Conservation (phyloP, 2,329 filamentous ascomycete genomes). For the Conoideocrella luteorostrata region DNA sequence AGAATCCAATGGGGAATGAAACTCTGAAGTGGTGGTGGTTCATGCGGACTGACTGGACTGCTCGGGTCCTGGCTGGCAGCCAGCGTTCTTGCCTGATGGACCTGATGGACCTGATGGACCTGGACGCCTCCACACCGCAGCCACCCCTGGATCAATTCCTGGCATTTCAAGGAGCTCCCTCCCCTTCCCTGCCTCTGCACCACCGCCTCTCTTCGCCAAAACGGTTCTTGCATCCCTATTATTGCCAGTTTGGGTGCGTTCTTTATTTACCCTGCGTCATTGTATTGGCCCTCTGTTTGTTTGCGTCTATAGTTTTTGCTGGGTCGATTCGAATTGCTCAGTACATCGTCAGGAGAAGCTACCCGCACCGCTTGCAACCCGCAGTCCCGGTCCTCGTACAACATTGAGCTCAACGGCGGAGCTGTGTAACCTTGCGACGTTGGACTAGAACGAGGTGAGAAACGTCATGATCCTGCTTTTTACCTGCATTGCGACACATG, state of each 20-base stretch:
- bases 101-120: background rate
- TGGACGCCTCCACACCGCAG: background rate
- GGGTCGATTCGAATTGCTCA: background rate
- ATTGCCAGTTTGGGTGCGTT: conserved; percentile 5
- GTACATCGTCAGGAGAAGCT: too few relatives aligned
- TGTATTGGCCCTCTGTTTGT: background rate
- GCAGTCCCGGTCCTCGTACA: background rate
- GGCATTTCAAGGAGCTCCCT: background rate
- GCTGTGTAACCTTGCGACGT: conserved; percentile 5
- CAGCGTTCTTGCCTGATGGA: background rate
- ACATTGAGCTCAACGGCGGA: conserved; percentile 5
- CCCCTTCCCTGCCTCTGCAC: conserved; percentile 4
- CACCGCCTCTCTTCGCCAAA: background rate
- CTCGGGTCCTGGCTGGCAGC: too few relatives aligned
- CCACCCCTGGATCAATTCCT: background rate
- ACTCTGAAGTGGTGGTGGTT: background rate
- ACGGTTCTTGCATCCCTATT: conserved; percentile 2
- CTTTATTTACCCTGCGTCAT: background rate
- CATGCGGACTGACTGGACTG: background rate
- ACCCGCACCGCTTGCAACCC: background rate
- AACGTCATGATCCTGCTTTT: background rate
- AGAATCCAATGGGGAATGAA: background rate
- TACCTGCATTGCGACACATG: background rate
- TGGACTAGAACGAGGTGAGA: conserved; percentile 7
- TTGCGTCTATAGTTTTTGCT: background rate